Conservation (phyloP, 1,284 basidiomycete species). For the Grifola frondosa region DNA sequence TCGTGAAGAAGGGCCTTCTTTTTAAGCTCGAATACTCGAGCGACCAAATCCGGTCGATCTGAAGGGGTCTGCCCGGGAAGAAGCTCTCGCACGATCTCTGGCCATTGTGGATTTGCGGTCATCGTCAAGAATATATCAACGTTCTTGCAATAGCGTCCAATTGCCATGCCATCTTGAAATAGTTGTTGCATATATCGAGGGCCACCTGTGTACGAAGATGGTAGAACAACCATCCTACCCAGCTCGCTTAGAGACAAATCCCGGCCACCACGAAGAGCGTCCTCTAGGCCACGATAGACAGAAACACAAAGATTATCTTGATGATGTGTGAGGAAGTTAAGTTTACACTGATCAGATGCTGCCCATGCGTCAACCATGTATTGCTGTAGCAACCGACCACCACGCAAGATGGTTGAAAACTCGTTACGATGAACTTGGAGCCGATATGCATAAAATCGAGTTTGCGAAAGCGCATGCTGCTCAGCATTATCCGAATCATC, state of each 20-base stretch:
- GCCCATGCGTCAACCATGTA: constrained; percentile 34
- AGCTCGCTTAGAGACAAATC: constrained; percentile 25
- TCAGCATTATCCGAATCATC: not conserved
- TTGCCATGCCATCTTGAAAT: constrained; percentile 44
- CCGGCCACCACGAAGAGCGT: constrained; percentile 24
- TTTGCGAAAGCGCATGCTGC: constrained; percentile 22
- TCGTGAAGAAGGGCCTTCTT: constrained; percentile 36
- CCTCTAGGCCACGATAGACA: constrained; percentile 34
- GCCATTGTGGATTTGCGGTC: constrained; percentile 46
- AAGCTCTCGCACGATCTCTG: constrained; percentile 40
- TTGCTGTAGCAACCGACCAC: constrained; percentile 39
- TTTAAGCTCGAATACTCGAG: constrained; percentile 44
- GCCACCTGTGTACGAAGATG: constrained; percentile 40
- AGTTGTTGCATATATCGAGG: constrained; percentile 40
- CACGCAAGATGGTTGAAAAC: constrained; percentile 32
- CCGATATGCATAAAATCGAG: constrained; percentile 30
- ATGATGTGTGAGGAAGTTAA: constrained; percentile 28
- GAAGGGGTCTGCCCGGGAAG: constrained; percentile 37
- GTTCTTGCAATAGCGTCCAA: constrained; percentile 32
- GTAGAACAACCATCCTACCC: constrained; percentile 37
- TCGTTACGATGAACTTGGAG: constrained; percentile 30
- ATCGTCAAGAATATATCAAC: constrained; percentile 46
- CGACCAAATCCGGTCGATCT: constrained; percentile 46
- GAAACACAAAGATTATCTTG: constrained; percentile 37
- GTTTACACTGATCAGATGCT: constrained; percentile 20